These are phyloP conservation scores for Pterocarpus macrocarpus DNA, from an alignment of 306 rosid species.

Conservation along the genomic window DNA sequence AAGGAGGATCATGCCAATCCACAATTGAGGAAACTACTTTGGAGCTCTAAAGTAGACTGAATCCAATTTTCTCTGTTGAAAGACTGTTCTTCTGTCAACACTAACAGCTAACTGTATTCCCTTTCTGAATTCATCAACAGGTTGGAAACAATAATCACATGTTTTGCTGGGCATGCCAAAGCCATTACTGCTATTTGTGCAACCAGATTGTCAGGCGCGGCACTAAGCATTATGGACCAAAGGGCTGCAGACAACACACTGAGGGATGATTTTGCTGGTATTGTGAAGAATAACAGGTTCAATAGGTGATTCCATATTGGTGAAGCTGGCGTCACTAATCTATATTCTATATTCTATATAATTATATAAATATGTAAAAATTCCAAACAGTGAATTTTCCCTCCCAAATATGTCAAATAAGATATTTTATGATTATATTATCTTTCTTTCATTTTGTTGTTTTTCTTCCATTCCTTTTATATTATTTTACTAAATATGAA, in stretches of 20 bases:
- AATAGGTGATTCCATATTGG: slow-evolving; percentile 20
- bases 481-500: too few species aligned
- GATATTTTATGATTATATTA: too few species aligned
- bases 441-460: too few species aligned
- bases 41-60: neutral
- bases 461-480: too few species aligned
- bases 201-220: slow-evolving; percentile 71
- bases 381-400: too few species aligned
- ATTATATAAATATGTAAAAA: too few species aligned
- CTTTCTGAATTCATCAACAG: slow-evolving; percentile 58
- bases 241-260: slow-evolving; percentile 86
- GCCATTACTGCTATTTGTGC: slow-evolving; percentile 86
- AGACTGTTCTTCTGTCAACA: slow-evolving; percentile 14
- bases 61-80: slow-evolving; percentile 21
- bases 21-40: neutral
- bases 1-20: neutral
- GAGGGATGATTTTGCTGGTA: slow-evolving; percentile 47
- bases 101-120: slow-evolving; percentile 32
- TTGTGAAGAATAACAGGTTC: neutral
- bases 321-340: neutral
- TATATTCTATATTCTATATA: too few species aligned
- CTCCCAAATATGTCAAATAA: too few species aligned
- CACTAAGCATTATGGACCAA: slow-evolving; percentile 82
- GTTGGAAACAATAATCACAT: slow-evolving; percentile 85
- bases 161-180: slow-evolving; percentile 89